phyloP scores from a whole-genome alignment of 768 basidiomycete species.

The Pisolithus albus region DNA sequence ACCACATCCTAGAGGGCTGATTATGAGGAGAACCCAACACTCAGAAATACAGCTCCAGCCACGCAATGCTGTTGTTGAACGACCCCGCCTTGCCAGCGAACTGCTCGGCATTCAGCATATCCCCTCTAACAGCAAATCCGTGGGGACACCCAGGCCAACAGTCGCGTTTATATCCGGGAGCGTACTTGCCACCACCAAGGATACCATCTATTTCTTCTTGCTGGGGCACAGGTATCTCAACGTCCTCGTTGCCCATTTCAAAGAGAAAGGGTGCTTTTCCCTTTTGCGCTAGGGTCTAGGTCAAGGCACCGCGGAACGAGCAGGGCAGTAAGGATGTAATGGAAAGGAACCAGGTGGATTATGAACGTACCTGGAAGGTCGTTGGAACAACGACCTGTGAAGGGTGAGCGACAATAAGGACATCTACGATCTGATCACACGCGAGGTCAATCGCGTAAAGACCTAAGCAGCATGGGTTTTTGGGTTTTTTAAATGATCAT shows the following conservation, averaged over 20 bases:
- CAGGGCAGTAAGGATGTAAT: not conserved
- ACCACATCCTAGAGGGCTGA: no score
- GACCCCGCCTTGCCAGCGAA: constrained; percentile 51
- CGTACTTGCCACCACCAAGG: constrained; percentile 33
- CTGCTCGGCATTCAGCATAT: constrained; percentile 40
- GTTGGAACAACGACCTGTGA: constrained; percentile 33
- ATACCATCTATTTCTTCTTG: constrained; percentile 32
- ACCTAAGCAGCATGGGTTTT: constrained; percentile 10
- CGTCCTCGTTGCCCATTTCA: constrained; percentile 33
- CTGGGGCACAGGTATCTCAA: constrained; percentile 25
- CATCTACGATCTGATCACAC: constrained; percentile 33
- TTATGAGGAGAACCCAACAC: no score
- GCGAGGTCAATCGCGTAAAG: constrained; percentile 42
- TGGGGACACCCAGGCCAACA: constrained; percentile 37
- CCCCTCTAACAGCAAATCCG: constrained; percentile 51
- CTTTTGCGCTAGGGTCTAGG: constrained; percentile 26
- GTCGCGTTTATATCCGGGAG: constrained; percentile 19
- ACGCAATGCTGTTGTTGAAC: no score
- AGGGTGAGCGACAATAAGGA: constrained; percentile 40
- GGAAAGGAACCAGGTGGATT: not conserved
- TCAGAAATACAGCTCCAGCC: no score
- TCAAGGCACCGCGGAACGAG: not conserved
- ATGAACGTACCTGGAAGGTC: constrained; percentile 30
- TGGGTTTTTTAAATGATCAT: not conserved
- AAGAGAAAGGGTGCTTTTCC: constrained; percentile 37